Conservation (phyloP, 2,329 filamentous ascomycete genomes). For the Diaporthe ampelina region DNA sequence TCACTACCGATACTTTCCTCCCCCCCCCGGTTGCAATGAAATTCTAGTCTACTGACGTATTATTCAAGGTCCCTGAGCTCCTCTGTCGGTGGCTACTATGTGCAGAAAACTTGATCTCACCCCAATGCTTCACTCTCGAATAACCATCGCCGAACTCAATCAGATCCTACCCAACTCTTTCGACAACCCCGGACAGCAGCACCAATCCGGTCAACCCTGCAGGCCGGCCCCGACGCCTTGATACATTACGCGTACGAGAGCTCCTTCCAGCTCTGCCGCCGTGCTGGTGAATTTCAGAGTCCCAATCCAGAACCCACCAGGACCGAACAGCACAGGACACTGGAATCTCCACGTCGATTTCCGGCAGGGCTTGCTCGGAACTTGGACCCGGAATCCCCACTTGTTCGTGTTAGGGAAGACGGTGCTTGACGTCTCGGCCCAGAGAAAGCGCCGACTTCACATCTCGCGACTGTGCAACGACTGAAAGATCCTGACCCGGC, state of each 20-base stretch:
- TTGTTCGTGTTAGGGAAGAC: not conserved
- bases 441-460: not conserved
- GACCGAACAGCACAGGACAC: not conserved
- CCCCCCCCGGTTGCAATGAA: not conserved
- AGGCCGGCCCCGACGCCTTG: conserved; percentile 14
- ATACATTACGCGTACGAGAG: conserved; percentile 6
- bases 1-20: not conserved
- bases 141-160: conserved; percentile 13
- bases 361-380: not conserved
- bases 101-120: not conserved
- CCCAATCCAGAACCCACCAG: not conserved
- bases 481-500: not conserved
- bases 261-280: not conserved
- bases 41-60: conserved; percentile 7
- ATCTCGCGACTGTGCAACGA: not conserved
- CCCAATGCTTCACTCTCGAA: not conserved
- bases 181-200: conserved; percentile 11
- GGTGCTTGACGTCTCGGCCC: conserved; percentile 10
- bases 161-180: not conserved
- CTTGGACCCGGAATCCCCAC: not conserved
- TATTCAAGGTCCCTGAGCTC: not conserved
- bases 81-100: not conserved
- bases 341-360: not conserved
- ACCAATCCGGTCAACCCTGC: conserved; percentile 24
- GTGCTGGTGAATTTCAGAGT: not conserved